Percentiles rank a stretch among this genome's conserved stretches.
Conservation (phyloP, 78 protist species). For the Trichosphaerium sp. region DNA sequence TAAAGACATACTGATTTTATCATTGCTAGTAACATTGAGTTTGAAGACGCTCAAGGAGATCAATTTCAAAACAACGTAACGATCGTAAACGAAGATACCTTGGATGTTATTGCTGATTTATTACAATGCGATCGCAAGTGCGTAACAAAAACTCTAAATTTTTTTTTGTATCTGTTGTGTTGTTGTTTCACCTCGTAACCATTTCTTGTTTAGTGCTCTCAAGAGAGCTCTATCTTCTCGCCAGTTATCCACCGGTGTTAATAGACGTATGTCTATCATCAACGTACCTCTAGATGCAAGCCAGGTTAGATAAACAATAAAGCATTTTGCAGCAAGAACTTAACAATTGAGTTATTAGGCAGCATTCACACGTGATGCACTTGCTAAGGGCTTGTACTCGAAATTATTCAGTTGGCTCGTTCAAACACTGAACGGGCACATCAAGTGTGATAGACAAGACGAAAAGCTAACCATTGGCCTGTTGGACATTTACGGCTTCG, state of each 20-base stretch:
- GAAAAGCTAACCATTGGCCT: constrained; percentile 55
- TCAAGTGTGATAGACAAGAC: constrained; percentile 14
- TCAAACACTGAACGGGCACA: constrained; percentile 14
- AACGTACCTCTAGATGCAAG: constrained; percentile 50
- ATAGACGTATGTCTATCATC: constrained; percentile 27
- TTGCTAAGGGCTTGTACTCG: constrained; percentile 66
- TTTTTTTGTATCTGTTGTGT: too few species aligned
- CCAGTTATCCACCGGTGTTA: constrained; percentile 46
- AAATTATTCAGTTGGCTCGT: constrained; percentile 69
- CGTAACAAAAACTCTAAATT: too few species aligned
- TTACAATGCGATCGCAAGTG: constrained; percentile 4
- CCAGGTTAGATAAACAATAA: too few species aligned
- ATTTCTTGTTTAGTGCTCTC: too few species aligned
- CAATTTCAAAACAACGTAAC: constrained; percentile 1
- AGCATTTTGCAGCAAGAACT: too few species aligned
- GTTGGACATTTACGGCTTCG: constrained; percentile 92
- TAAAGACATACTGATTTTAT: too few species aligned
- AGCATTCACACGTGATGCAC: constrained; percentile 59
- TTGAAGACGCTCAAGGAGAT: constrained; percentile 4
- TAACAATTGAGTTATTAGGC: constrained; percentile 23
- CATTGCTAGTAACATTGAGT: too few species aligned
- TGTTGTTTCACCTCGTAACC: too few species aligned
- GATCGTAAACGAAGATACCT: background rate
- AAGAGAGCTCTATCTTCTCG: constrained; percentile 31
- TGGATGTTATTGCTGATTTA: constrained; percentile 24